Conservation (phyloP, 2,329 filamentous ascomycete species). For the Aspergillus aculeatinus region DNA sequence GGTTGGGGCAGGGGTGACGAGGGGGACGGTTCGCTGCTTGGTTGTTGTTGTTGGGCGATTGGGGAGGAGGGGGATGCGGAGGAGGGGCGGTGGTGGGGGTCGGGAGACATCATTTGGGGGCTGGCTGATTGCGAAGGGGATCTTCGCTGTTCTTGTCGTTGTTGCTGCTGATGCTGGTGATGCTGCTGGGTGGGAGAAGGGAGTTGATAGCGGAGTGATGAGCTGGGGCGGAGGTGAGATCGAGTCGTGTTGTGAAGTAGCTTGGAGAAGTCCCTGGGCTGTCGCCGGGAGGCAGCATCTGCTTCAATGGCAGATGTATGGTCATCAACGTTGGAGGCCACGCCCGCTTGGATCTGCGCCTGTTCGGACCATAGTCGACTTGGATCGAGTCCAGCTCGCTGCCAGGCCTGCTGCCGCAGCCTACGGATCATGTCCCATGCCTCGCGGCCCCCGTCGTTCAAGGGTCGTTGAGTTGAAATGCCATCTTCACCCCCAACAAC, state of each 20-base stretch:
- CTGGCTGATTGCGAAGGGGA: constrained; percentile 9
- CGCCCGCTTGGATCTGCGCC: constrained; percentile 43
- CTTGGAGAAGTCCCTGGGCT: constrained; percentile 34
- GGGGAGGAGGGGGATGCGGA: constrained; percentile 15
- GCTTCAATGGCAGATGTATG: constrained; percentile 10
- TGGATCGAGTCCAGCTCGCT: constrained; percentile 49
- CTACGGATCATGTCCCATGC: constrained; percentile 51
- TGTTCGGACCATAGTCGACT: constrained; percentile 49
- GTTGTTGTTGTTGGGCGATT: constrained; percentile 6
- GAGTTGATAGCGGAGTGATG: constrained; percentile 24
- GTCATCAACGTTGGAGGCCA: constrained; percentile 25
- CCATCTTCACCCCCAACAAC: constrained; percentile 49
- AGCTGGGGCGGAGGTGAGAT: constrained; percentile 29
- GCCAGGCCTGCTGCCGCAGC: constrained; percentile 49
- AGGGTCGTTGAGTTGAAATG: constrained; percentile 42
- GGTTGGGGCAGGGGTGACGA: not conserved
- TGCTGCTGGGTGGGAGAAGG: constrained; percentile 12
- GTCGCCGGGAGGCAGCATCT: constrained; percentile 16
- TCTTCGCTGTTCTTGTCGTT: not conserved
- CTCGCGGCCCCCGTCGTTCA: constrained; percentile 50
- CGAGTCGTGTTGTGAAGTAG: constrained; percentile 39
- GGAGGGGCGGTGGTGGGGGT: constrained; percentile 6
- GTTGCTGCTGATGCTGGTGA: not conserved
- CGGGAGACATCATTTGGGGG: constrained; percentile 6
- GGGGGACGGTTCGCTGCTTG: not conserved